phyloP scores from a whole-genome alignment of 495 filamentous ascomycete genomes.

The Wilcoxina mikolae region DNA sequence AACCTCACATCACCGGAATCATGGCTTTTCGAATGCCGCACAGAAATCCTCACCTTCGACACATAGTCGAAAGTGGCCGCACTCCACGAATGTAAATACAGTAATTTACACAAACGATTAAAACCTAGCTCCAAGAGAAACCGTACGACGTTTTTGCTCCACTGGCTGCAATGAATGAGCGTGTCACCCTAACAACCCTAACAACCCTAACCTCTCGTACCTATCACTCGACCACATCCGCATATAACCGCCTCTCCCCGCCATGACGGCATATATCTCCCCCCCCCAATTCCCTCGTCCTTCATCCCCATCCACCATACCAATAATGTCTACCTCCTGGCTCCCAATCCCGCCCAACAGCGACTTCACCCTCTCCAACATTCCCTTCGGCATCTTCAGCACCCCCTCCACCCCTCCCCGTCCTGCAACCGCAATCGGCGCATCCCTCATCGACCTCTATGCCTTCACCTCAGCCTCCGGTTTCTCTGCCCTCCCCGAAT shows the following conservation, averaged over 20 bases:
- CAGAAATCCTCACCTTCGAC: no score
- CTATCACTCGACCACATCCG: no score
- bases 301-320: neutral
- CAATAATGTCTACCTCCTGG: slow-evolving; percentile 35
- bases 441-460: slow-evolving; percentile 61
- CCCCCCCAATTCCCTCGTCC: neutral
- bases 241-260: neutral
- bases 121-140: no score
- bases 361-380: slow-evolving; percentile 75
- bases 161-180: no score
- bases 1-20: no score
- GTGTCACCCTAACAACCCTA: no score
- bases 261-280: neutral
- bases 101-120: no score
- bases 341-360: slow-evolving; percentile 47
- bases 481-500: slow-evolving; percentile 40
- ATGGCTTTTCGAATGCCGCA: no score
- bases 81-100: no score
- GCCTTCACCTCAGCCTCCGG: slow-evolving; percentile 42
- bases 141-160: no score
- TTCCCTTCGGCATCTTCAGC: slow-evolving; percentile 83
- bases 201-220: no score
- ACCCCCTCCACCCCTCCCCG: slow-evolving; percentile 44
- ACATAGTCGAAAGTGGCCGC: no score
- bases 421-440: slow-evolving; percentile 66